Conservation (phyloP, 768 basidiomycete genomes). For the Phlebiopsis gigantea region DNA sequence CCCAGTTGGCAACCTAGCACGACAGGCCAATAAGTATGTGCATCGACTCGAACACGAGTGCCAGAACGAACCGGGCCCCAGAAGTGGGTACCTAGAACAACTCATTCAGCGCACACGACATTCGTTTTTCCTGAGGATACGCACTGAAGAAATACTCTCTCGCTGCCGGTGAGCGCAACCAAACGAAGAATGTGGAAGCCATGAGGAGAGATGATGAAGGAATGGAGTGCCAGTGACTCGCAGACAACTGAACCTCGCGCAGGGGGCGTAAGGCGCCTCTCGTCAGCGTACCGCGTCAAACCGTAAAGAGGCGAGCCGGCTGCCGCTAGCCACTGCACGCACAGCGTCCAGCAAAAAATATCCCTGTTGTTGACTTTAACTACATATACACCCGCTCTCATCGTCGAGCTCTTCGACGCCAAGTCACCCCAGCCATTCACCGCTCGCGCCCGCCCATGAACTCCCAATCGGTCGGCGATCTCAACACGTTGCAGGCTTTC, state of each 20-base stretch:
- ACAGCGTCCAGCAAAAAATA: not conserved
- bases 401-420: not conserved
- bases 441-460: too few species aligned
- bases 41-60: not conserved
- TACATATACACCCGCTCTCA: not conserved
- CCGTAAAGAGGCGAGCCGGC: too few species aligned
- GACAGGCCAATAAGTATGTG: constrained; percentile 8
- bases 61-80: constrained; percentile 84
- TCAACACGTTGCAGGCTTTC: constrained; percentile 27
- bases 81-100: constrained; percentile 81
- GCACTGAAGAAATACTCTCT: constrained; percentile 93
- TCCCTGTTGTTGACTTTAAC: not conserved
- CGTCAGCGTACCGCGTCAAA: constrained; percentile 5
- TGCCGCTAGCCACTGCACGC: not conserved
- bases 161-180: constrained; percentile 88
- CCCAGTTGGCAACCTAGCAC: constrained; percentile 93
- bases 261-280: not conserved
- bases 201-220: constrained; percentile 31
- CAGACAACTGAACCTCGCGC: not conserved
- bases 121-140: constrained; percentile 32
- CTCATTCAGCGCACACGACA: constrained; percentile 10
- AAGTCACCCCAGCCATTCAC: not conserved
- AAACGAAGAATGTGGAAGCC: constrained; percentile 82
- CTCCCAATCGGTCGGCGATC: constrained; percentile 1
- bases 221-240: not conserved